phyloP scores from a whole-genome alignment of 345 rosid genomes.

The Tarenaya hassleriana region DNA sequence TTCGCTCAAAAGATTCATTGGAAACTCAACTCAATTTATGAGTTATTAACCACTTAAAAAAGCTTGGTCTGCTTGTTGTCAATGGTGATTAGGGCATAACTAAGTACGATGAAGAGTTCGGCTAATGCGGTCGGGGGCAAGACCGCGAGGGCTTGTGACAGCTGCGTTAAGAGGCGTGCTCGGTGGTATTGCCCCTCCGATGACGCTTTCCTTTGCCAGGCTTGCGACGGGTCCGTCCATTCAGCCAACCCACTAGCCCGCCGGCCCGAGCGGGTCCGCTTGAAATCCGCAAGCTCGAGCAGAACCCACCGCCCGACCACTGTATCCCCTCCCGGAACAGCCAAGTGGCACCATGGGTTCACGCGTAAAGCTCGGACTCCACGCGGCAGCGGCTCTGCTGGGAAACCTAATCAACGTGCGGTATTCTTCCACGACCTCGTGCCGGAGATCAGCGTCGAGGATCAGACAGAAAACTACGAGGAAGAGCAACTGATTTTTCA shows the following conservation, averaged over 20 bases:
- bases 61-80: slow-evolving; percentile 1
- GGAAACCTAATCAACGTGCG: slow-evolving; percentile 26
- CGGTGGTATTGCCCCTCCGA: slow-evolving; percentile 95
- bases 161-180: slow-evolving; percentile 66
- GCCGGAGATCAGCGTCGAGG: slow-evolving; percentile 69
- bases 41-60: background rate
- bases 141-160: slow-evolving; percentile 85
- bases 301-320: background rate
- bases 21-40: no score
- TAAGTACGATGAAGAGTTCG: slow-evolving; percentile 38
- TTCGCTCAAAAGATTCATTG: no score
- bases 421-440: slow-evolving; percentile 42
- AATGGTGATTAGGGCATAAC: slow-evolving; percentile 23
- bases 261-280: slow-evolving; percentile 71
- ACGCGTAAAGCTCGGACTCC: slow-evolving; percentile 82
- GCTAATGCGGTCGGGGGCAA: slow-evolving; percentile 72
- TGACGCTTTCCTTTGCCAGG: slow-evolving; percentile 93
- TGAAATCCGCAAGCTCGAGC: slow-evolving; percentile 37
- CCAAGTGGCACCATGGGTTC: slow-evolving; percentile 74
- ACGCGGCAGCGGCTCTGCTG: slow-evolving; percentile 36
- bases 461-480: slow-evolving; percentile 46
- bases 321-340: slow-evolving; percentile 24
- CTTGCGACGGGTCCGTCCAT: slow-evolving; percentile 76
- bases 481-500: slow-evolving; percentile 77
- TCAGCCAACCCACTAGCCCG: slow-evolving; percentile 85